Evolutionary conservation across 2,329 filamentous ascomycete species (phyloP), one percentile per base, ranked within the genome.

Genomic region (Knoxdaviesia proteae): DNA sequence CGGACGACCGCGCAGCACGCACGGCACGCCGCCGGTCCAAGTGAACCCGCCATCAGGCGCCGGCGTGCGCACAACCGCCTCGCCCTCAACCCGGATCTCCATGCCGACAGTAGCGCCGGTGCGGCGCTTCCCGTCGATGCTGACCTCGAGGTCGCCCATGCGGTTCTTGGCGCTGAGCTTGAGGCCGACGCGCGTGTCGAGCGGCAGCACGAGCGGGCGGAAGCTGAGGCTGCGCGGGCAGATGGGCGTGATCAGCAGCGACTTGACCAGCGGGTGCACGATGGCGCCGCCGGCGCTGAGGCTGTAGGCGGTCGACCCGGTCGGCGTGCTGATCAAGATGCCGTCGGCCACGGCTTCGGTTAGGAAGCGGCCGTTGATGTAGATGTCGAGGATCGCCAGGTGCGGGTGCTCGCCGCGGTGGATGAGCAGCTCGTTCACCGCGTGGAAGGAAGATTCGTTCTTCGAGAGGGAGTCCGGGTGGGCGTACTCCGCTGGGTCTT

Each of bases 301-400:
- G 46, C 81, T 90, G 63, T 98, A 98, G 0, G 90, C 90, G 0
- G 90, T 98, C 36, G 83, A 92, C 3, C 90, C 90, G 0, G 90
- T 98, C 0, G 90, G 90, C 0, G 88, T 94, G 48, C 81, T 86
- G 45, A 96, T 77, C 38, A 96, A 80, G 58, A 98, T 92, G 41
- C 90, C 90, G 57, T 98, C 90, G 1, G 87, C 88, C 8, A 93
- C 87, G 1, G 84, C 88, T 57, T 94, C 86, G 1, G 90, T 98
- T 39, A 98, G 66, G 52, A 90, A 92, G 43, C 84, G 77, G 34
- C 83, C 80, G 51, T 87, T 87, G 46, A 96, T 80, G 53, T 77
- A 90, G 38, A 98, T 83, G 53, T 93, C 84, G 50, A 98, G 83
- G 49, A 94, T 79, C 35, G 86, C 84, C 5, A 98, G 71, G 58